Base-by-base conservation (phyloP, 2,329 filamentous ascomycete species). In the Ascochyta clinopodiicola region DNA sequence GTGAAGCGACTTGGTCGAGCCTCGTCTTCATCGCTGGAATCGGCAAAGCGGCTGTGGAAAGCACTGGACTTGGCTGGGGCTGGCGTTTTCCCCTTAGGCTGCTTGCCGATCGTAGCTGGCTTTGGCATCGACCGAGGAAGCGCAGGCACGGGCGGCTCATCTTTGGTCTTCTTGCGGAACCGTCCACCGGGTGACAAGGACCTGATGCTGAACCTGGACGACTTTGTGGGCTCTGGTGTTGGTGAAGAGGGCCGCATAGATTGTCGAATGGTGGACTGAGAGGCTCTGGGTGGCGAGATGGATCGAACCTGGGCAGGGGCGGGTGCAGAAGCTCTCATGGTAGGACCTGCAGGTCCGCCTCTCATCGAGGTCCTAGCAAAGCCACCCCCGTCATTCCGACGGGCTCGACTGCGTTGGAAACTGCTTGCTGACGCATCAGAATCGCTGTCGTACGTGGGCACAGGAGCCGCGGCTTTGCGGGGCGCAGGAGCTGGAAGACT, bases 321-420 rank as follows among this genome's bases (percentile, higher is more conserved):
- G 6, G 52, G 56, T 13, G 60, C 54, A 39, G 45, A 50, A 9
- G 74, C 70, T 42, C 71, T 65, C 66, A 73, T 67, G 10, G 69
- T 69, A 17, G 70, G 71, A 15, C 67, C 57, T 34, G 70, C 60
- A 25, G 63, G 62, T 43, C 60, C 55, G 12, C 73, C 62, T 35
- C 92, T 84, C 90, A 96, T 90, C 1, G 90, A 91, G 46, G 81
- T 87, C 80, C 96, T 91, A 1, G 79, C 82, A 48, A 86, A 83
- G 22, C 76, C 68, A 4, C 79, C 78, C 0, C 81, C 81, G 38
- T 80, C 66, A 47, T 51, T 71, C 2, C 55, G 55, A 53, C 78
- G 71, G 34, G 82, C 77, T 57, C 84, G 63, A 27, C 61, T 57
- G 25, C 91, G 88, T 68, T 85, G 89, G 78, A 96, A 96, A 71